Base-by-base conservation (phyloP, 306 rosid species). In the Lagenaria siceraria region DNA sequence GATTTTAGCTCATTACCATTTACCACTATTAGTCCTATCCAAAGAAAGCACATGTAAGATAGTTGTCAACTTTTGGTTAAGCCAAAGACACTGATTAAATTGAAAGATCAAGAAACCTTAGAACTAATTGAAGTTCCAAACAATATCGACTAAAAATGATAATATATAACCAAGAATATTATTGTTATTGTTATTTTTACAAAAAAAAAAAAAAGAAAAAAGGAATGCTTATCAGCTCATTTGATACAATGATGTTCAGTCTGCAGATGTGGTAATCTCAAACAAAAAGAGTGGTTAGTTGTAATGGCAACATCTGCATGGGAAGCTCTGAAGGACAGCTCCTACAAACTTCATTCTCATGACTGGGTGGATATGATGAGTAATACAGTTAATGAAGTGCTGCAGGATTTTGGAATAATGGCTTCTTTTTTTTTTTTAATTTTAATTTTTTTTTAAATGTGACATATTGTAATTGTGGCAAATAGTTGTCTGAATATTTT, bases 251-350 rank as follows among this genome's bases (percentile, higher is more conserved):
- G 18, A 17, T 49, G 25, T 51, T 73, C 27, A 73, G 77, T 73
- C 46, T 73, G 77, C 77, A 73, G 77, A 73, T 73, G 77, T 73
- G 77, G 77, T 73, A 18, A 51, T 29, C 77, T 29, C 10, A 17
- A 49, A 49, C 60, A 25, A 13, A 9, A 53, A 48, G 59, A 73
- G 33, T 51, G 4, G n/a, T 49, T 72, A 1, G 15, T 51, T 51
- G 7, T 18, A 27, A 71, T 70, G 75, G 38, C 75, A 70, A 46
- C 75, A 43, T 7, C 22, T 13, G 14, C 22, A 68, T 24, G 38
- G 56, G 35, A 42, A 68, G 54, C 75, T 48, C 42, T 48, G 40
- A 71, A 71, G 59, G 10, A 46, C 75, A 69, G 76, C 76, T n/a
- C 55, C 56, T 70, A 46, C 35, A 70, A 46, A 70, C 75, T n/a